Percentiles rank a stretch among this genome's conserved stretches.
Evolutionary conservation across 2,329 filamentous ascomycete genomes (phyloP).

Genomic region (Trichoderma koningiopsis): DNA sequence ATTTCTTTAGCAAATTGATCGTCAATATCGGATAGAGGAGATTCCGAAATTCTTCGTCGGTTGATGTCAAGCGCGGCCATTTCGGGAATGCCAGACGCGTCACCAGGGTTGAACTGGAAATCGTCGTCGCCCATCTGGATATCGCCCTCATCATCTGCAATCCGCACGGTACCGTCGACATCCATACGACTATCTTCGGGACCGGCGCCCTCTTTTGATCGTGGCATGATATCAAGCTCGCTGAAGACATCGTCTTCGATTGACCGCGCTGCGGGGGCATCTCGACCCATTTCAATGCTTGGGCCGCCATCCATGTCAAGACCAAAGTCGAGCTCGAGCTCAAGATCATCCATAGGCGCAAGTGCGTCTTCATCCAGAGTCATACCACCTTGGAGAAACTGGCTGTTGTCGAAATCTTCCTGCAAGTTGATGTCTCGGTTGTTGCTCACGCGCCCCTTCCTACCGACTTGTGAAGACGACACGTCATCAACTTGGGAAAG

Average conservation of each 20-base stretch:
- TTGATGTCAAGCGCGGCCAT: constrained; percentile 51
- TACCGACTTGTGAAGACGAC: constrained; percentile 54
- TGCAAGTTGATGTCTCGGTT: constrained; percentile 69
- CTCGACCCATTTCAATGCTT: constrained; percentile 88
- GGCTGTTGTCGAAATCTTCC: constrained; percentile 72
- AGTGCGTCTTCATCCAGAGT: constrained; percentile 60
- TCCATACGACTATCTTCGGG: constrained; percentile 60
- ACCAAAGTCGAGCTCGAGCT: constrained; percentile 73
- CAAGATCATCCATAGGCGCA: constrained; percentile 65
- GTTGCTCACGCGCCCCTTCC: constrained; percentile 60
- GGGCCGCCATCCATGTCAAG: constrained; percentile 67
- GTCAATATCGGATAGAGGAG: constrained; percentile 70
- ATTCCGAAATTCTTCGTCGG: constrained; percentile 67
- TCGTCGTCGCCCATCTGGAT: constrained; percentile 64
- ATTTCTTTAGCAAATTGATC: constrained; percentile 62
- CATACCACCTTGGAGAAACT: constrained; percentile 73
- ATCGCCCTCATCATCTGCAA: constrained; percentile 66
- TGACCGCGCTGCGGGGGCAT: constrained; percentile 69
- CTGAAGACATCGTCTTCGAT: constrained; percentile 71
- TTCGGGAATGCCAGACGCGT: constrained; percentile 60
- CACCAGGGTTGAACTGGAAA: constrained; percentile 64
- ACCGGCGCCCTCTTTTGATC: constrained; percentile 58
- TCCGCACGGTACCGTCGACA: constrained; percentile 57
- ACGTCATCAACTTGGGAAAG: constrained; percentile 72
- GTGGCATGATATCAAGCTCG: constrained; percentile 61